These are phyloP conservation scores for Persicaria tinctoria DNA, from an alignment of 148 eudicot genomes.

Conservation along the genomic window DNA sequence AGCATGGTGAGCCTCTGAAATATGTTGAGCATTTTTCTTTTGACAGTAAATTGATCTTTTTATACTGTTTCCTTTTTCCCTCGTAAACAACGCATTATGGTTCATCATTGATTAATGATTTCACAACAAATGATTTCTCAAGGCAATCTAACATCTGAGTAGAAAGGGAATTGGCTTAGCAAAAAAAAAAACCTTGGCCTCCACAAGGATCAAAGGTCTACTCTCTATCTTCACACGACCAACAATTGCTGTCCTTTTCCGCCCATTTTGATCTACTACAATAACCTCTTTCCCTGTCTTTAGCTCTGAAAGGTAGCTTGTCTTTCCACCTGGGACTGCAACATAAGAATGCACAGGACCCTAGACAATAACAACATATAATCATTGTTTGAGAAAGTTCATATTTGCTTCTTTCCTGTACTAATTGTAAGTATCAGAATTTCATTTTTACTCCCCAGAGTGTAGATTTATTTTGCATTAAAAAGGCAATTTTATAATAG, in stretches of 20 bases:
- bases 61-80: neutral
- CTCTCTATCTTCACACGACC: constrained; percentile 95
- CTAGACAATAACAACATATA: constrained; percentile 24
- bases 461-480: neutral
- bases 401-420: too few species aligned
- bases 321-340: constrained; percentile 83
- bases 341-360: constrained; percentile 97
- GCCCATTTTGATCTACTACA: constrained; percentile 64
- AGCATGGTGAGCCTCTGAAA: neutral
- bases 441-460: neutral
- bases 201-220: constrained; percentile 72
- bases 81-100: neutral
- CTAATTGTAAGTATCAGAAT: too few species aligned
- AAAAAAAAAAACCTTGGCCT: constrained; percentile 52
- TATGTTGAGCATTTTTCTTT: neutral
- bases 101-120: neutral
- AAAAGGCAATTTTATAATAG: neutral
- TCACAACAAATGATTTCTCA: neutral
- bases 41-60: neutral
- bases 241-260: constrained; percentile 67
- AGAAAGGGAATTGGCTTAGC: neutral
- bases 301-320: constrained; percentile 86
- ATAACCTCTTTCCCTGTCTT: constrained; percentile 77
- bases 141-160: neutral
- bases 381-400: neutral